A percentile compares a stretch with the other conserved stretches of the same genome.
phyloP scores from a whole-genome alignment of 2,329 filamentous ascomycete genomes.

The Escovopsis sp. region DNA sequence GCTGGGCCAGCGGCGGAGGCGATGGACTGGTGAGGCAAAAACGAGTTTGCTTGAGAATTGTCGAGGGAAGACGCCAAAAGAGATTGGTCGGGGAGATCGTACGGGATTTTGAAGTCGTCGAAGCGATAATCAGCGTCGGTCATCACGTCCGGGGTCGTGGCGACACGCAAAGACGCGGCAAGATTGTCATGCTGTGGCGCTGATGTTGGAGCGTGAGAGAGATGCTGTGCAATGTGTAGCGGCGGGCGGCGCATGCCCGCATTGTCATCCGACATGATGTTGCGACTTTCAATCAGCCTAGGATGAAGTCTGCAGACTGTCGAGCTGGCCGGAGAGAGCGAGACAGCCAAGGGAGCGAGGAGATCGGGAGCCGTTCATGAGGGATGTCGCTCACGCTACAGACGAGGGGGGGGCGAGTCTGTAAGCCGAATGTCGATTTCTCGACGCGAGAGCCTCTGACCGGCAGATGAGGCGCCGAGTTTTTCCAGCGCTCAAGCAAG shows the following conservation, averaged over 20 bases:
- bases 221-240: conserved; percentile 16
- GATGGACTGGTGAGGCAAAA: conserved; percentile 18
- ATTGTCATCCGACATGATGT: conserved; percentile 17
- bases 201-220: conserved; percentile 12
- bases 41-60: conserved; percentile 17
- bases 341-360: not conserved
- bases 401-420: no score
- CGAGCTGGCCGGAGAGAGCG: not conserved
- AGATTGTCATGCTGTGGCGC: conserved; percentile 13
- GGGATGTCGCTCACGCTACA: not conserved
- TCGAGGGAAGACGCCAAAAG: conserved; percentile 13
- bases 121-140: conserved; percentile 33
- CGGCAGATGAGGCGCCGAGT: no score
- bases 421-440: no score
- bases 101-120: conserved; percentile 38
- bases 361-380: not conserved
- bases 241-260: conserved; percentile 15
- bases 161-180: conserved; percentile 10
- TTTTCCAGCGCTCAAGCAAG: no score
- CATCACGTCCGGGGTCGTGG: conserved; percentile 14
- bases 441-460: no score
- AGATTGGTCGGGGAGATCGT: conserved; percentile 20
- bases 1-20: conserved; percentile 6
- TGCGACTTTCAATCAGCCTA: not conserved
- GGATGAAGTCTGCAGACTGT: not conserved